Conservation (phyloP, 1,284 basidiomycete genomes). For the Cerioporus squamosus region DNA sequence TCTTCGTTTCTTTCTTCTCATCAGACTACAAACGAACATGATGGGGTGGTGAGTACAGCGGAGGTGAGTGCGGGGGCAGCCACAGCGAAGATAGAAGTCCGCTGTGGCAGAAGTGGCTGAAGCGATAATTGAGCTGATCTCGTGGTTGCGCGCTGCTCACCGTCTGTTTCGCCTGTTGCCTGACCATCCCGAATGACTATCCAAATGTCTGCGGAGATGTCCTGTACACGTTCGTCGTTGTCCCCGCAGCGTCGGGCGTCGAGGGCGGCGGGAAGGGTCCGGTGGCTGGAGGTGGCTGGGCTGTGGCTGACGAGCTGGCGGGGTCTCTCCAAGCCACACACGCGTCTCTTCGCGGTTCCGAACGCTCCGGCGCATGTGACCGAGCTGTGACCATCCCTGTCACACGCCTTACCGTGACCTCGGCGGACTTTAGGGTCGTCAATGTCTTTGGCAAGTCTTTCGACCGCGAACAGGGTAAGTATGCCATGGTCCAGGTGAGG, state of each 20-base stretch:
- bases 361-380: too few relatives aligned
- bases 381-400: too few relatives aligned
- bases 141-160: constrained; percentile 24
- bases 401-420: too few relatives aligned
- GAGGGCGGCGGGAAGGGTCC: background rate
- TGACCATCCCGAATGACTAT: constrained; percentile 20
- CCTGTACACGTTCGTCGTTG: background rate
- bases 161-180: constrained; percentile 29
- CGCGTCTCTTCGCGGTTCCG: constrained; percentile 3
- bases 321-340: constrained; percentile 15
- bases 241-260: background rate
- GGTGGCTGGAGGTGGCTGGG: background rate
- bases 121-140: constrained; percentile 22
- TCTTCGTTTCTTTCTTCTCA: constrained; percentile 52
- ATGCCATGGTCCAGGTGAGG: too few relatives aligned
- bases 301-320: constrained; percentile 18
- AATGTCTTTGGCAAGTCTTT: too few relatives aligned
- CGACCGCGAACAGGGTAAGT: too few relatives aligned
- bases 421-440: too few relatives aligned
- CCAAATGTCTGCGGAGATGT: background rate
- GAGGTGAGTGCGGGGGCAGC: constrained; percentile 7
- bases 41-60: constrained; percentile 20
- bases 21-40: constrained; percentile 39
- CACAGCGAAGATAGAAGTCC: constrained; percentile 13
- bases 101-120: constrained; percentile 32